phyloP scores from a whole-genome alignment of 2,329 filamentous ascomycete species.

The Sporothrix dimorphospora region DNA sequence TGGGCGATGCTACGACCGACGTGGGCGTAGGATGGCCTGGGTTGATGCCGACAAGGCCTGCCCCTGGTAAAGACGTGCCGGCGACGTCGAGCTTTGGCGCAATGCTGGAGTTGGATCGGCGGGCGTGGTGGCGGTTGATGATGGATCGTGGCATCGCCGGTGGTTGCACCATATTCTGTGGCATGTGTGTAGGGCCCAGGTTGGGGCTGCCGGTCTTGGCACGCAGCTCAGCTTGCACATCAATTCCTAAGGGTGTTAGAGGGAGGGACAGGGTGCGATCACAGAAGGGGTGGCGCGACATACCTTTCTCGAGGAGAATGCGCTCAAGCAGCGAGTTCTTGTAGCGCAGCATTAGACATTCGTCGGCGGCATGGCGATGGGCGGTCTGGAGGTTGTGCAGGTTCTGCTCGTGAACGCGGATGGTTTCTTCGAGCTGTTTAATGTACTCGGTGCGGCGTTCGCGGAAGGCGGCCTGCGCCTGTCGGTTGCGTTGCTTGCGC shows the following conservation, averaged over 20 bases:
- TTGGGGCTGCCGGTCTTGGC: slow-evolving; percentile 89
- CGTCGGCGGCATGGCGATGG: slow-evolving; percentile 91
- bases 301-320: slow-evolving; percentile 95
- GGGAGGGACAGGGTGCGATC: background rate
- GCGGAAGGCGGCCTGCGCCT: slow-evolving; percentile 95
- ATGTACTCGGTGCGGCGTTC: slow-evolving; percentile 98
- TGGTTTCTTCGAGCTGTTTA: slow-evolving; percentile 96
- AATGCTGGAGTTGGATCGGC: slow-evolving; percentile 72
- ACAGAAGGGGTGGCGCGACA: background rate
- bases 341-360: slow-evolving; percentile 97
- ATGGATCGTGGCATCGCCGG: slow-evolving; percentile 80
- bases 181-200: slow-evolving; percentile 69
- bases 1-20: slow-evolving; percentile 65
- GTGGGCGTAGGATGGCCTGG: slow-evolving; percentile 37
- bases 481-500: slow-evolving; percentile 94
- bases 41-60: slow-evolving; percentile 38
- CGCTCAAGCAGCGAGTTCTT: slow-evolving; percentile 97
- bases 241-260: slow-evolving; percentile 67
- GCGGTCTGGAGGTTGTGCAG: slow-evolving; percentile 90
- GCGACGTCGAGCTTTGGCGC: slow-evolving; percentile 72
- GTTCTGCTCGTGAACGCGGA: slow-evolving; percentile 94
- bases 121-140: slow-evolving; percentile 75
- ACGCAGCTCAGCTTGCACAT: slow-evolving; percentile 93
- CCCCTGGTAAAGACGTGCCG: slow-evolving; percentile 50
- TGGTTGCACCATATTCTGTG: slow-evolving; percentile 70